These are phyloP conservation scores for Thyridium curvatum DNA, from an alignment of 2,329 filamentous ascomycete species.

Conservation along the genomic window DNA sequence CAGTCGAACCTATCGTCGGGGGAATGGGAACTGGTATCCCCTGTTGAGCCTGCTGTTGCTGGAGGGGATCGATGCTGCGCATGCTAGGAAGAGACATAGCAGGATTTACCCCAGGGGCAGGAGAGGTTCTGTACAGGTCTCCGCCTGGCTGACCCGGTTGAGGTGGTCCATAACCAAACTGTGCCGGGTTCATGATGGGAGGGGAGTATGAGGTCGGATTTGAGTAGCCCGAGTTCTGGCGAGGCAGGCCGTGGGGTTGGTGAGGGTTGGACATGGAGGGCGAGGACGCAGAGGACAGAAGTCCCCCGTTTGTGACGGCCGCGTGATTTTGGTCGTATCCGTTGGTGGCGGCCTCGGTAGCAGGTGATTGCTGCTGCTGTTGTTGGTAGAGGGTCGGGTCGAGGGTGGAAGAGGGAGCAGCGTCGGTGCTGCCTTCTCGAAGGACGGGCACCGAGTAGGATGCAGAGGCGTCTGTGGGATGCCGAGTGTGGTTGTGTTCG, in stretches of 20 bases:
- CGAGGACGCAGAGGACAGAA: slow-evolving; percentile 9
- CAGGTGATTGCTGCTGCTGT: not conserved
- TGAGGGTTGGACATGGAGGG: slow-evolving; percentile 12
- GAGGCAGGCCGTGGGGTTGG: slow-evolving; percentile 8
- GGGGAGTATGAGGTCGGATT: slow-evolving; percentile 11
- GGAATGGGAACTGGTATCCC: slow-evolving; percentile 26
- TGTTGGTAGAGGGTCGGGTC: not conserved
- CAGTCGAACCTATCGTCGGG: no score
- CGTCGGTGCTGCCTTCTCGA: no score
- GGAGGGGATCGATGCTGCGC: slow-evolving; percentile 14
- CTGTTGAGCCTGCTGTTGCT: slow-evolving; percentile 11
- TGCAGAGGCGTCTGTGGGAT: no score
- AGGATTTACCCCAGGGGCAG: slow-evolving; percentile 5
- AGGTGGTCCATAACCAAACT: slow-evolving; percentile 10
- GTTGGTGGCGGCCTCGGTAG: not conserved
- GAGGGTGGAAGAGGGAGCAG: no score
- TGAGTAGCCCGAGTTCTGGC: slow-evolving; percentile 10
- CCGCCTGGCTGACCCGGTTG: slow-evolving; percentile 1
- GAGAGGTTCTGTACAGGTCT: slow-evolving; percentile 13
- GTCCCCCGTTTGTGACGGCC: slow-evolving; percentile 4
- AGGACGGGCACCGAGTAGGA: no score
- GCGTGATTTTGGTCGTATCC: slow-evolving; percentile 8
- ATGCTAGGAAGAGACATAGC: slow-evolving; percentile 16
- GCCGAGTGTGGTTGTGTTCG: no score
- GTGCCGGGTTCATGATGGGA: slow-evolving; percentile 6